Base-by-base conservation (phyloP, 495 filamentous ascomycete species). In the Hamigera avellanea region DNA sequence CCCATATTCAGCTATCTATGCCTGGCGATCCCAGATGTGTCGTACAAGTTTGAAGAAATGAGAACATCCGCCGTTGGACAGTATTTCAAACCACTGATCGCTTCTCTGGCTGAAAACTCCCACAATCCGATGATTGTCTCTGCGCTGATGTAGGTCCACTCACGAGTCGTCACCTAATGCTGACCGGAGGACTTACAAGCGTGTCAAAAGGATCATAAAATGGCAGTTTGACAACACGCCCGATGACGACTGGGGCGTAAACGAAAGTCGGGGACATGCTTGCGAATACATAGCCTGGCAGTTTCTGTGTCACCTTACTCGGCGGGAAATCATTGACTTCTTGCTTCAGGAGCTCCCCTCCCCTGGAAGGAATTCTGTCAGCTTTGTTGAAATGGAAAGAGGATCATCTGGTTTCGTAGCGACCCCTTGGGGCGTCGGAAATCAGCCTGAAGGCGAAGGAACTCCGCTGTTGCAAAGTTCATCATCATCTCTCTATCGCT, bases 231-330 rank as follows among this genome's bases (percentile, higher is more conserved):
- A 54, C 12, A 72, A 68, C 36, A 48, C 64, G 12, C 59, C 70
- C 26, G 61, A 58, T 41, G 81, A 88, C 44, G 79, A 83, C 44
- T 75, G 75, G 44, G 80, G 79, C 1, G 48, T 89, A 21, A 79
- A 80, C 47, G 75, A 84, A 37, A 80, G 81, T 34, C 70, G 89
- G 43, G 85, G 84, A 3, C 71, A 77, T 54, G 87, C 84, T 16
- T 94, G 87, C 54, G 88, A 96, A 59, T 83, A 89, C 44, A 81
- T 93, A 13, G 89, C 89, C 18, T 94, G 87, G 81, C 74, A 88
- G 31, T 87, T 91, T 44, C 65, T 94, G 29, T 78, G 77, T 23
- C 79, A 78, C 50, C 58, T 94, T 15, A 80, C 83, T 3, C 81
- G 88, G 41, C 64, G 76, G 19, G 89, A 95, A 46, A 76, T 77